phyloP scores from a whole-genome alignment of 345 rosid genomes.

The Populus alba region DNA sequence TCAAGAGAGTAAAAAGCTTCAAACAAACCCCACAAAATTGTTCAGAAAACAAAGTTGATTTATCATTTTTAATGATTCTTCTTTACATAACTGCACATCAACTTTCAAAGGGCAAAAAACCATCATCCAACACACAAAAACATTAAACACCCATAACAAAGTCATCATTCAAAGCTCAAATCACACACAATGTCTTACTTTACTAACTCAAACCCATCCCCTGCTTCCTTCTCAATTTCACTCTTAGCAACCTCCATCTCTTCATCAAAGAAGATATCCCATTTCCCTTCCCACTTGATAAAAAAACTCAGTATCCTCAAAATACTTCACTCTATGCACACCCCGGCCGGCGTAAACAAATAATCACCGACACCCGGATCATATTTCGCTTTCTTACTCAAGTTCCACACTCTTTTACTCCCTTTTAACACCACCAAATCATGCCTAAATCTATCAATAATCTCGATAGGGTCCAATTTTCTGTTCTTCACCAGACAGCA shows the following conservation, averaged over 20 bases:
- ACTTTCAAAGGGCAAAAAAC: background rate
- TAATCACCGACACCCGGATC: constrained; percentile 72
- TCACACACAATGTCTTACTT: background rate
- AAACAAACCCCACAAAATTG: background rate
- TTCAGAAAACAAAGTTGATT: background rate
- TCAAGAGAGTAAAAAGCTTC: background rate
- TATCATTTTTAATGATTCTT: background rate
- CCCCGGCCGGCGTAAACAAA: constrained; percentile 72
- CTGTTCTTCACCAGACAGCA: constrained; percentile 65
- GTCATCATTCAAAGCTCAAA: background rate
- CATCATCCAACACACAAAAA: background rate
- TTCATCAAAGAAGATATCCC: constrained; percentile 85
- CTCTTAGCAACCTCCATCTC: constrained; percentile 61
- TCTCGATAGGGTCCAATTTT: constrained; percentile 51
- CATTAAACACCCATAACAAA: background rate
- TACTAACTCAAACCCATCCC: constrained; percentile 23
- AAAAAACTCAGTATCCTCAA: constrained; percentile 80
- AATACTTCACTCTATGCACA: constrained; percentile 80
- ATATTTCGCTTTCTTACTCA: constrained; percentile 60
- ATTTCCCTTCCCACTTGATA: constrained; percentile 86
- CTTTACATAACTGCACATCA: background rate
- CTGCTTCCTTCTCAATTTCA: constrained; percentile 36
- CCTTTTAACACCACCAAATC: constrained; percentile 70
- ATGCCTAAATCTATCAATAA: constrained; percentile 70
- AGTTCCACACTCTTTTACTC: constrained; percentile 77